These are phyloP conservation scores for Stenogyne calaminthoides DNA, from an alignment of 305 asterid species.

Conservation along the genomic window DNA sequence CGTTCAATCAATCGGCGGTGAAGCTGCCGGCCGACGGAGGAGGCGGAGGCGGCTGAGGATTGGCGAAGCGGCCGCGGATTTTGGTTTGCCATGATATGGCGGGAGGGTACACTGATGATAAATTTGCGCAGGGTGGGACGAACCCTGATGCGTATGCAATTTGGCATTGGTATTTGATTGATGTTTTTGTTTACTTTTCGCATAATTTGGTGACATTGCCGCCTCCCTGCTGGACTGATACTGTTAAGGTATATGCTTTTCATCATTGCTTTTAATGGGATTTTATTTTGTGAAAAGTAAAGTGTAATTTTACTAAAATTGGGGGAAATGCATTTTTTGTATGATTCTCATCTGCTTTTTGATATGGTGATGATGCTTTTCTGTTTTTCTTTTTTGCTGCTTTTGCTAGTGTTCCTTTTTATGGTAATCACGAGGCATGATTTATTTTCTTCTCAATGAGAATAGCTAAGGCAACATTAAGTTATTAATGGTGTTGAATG, in stretches of 20 bases:
- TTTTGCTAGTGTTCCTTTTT: slow-evolving; percentile 1
- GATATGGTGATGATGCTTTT: slow-evolving; percentile 13
- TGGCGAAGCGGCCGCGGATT: slow-evolving; percentile 66
- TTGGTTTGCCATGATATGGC: slow-evolving; percentile 93
- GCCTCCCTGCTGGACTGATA: slow-evolving; percentile 91
- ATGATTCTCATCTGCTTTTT: not conserved
- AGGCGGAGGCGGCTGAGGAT: slow-evolving; percentile 3
- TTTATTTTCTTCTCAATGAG: slow-evolving; percentile 1
- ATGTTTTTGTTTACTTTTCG: slow-evolving; percentile 91
- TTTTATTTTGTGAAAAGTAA: not conserved
- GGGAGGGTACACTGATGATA: slow-evolving; percentile 90
- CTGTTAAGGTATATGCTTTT: slow-evolving; percentile 65
- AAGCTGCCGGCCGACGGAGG: slow-evolving; percentile 40
- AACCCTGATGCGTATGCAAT: slow-evolving; percentile 74
- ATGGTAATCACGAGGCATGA: not conserved
- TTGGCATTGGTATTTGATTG: slow-evolving; percentile 97
- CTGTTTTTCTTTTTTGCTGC: not conserved
- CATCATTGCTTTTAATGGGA: not conserved
- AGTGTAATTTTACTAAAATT: slow-evolving; percentile 8
- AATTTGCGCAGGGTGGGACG: slow-evolving; percentile 76
- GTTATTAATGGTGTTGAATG: not conserved
- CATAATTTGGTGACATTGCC: slow-evolving; percentile 88
- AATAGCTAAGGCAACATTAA: not conserved
- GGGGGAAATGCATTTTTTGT: not conserved
- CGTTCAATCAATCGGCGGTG: slow-evolving; percentile 63